Percentiles rank a stretch among this genome's conserved stretches.
phyloP scores from a whole-genome alignment of 139 green algal species.

The Penium margaritaceum region DNA sequence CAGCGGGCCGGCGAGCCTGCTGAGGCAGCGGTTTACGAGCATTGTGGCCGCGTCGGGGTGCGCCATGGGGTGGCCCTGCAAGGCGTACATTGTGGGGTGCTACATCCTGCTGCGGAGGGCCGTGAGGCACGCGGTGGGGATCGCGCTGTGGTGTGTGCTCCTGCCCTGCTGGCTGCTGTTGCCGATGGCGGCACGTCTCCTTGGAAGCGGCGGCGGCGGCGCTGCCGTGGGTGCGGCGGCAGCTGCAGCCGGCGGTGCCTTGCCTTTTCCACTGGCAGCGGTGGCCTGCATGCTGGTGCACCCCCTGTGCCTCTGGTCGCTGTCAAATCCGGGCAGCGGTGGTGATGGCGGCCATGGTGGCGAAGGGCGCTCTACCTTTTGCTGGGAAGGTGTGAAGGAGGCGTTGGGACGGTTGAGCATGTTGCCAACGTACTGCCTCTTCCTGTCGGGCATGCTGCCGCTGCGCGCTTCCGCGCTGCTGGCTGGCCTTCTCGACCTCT shows the following conservation, averaged over 20 bases:
- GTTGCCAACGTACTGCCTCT: slow-evolving; percentile 16
- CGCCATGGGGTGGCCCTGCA: background rate
- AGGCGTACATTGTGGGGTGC: slow-evolving; percentile 26
- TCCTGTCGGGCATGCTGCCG: background rate
- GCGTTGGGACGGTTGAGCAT: no score
- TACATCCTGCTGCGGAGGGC: slow-evolving; percentile 21
- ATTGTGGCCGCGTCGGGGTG: background rate
- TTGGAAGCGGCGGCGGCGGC: no score
- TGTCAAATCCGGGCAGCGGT: no score
- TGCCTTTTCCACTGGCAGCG: background rate
- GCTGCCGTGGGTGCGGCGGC: background rate
- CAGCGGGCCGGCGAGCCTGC: slow-evolving; percentile 13
- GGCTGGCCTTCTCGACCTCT: slow-evolving; percentile 12
- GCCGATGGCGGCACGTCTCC: no score
- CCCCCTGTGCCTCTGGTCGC: slow-evolving; percentile 16
- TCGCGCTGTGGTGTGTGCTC: slow-evolving; percentile 8
- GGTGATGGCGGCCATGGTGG: no score
- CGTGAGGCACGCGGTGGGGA: background rate
- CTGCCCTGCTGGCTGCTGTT: background rate
- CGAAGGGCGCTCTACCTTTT: no score
- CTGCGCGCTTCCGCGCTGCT: slow-evolving; percentile 1
- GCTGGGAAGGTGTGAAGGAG: no score
- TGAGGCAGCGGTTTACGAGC: background rate
- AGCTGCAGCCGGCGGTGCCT: background rate
- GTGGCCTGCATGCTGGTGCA: background rate